Conservation (phyloP, 2,329 filamentous ascomycete genomes). For the Fusarium solani-melongenae region DNA sequence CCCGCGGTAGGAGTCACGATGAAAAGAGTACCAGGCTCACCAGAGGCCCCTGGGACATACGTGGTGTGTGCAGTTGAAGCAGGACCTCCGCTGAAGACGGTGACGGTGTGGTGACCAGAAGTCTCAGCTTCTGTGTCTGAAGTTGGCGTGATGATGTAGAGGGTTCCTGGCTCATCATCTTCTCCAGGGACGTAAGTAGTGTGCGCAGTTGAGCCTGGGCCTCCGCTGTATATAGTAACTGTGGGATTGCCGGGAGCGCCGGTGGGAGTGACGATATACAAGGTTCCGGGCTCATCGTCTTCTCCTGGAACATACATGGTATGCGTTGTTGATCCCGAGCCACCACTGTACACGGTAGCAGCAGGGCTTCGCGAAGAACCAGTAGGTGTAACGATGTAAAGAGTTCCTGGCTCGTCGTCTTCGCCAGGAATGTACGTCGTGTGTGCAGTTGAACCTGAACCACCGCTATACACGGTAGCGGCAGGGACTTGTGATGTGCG, state of each 20-base stretch:
- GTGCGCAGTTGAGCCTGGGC: too few relatives aligned
- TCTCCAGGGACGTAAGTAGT: neutral
- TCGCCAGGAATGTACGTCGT: neutral
- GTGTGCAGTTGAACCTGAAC: neutral
- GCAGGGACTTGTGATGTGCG: neutral
- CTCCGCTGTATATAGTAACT: too few relatives aligned
- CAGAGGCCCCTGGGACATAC: neutral
- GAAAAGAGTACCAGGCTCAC: neutral
- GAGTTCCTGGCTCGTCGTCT: neutral
- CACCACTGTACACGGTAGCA: neutral
- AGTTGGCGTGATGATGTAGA: constrained; percentile 16
- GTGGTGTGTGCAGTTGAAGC: neutral
- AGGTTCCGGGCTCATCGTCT: neutral
- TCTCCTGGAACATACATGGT: neutral
- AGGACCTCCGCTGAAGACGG: neutral
- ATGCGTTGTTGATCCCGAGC: neutral
- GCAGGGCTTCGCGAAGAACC: neutral
- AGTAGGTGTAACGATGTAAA: constrained; percentile 12
- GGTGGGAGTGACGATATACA: constrained; percentile 3
- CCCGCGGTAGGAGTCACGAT: neutral
- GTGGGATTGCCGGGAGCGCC: too few relatives aligned
- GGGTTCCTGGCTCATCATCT: neutral
- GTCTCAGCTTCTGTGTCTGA: too few relatives aligned
- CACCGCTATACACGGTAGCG: neutral
- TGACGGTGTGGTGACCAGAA: neutral